Base-by-base conservation (phyloP, 345 rosid genomes). In the Eutrema yunnanense region DNA sequence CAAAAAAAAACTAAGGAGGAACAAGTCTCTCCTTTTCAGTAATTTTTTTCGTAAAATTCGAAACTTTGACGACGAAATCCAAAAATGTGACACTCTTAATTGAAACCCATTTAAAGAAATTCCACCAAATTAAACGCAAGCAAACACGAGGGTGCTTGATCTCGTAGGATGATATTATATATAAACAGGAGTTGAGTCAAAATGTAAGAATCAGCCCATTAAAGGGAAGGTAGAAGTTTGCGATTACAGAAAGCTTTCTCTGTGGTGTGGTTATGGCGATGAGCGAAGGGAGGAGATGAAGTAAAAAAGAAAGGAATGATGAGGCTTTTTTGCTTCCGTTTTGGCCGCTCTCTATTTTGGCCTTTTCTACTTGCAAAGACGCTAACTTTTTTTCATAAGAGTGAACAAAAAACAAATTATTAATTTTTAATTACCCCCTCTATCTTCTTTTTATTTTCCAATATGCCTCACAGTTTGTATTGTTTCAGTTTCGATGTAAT, bases 281-380 rank as follows among this genome's bases (percentile, higher is more conserved):
- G 61, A 63, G 40, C 34, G 69, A 75, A 75, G 79, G 32, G 57
- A 49, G 67, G 52, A 74, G 78, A 66, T 40, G 72, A 47, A 73
- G 40, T 9, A 34, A 53, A 56, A 6, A 37, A 9, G 50, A 65
- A 57, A 6, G 36, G 67, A 75, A 68, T 75, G 42, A 61, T 68
- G 64, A 62, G 69, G 41, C 36, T 75, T 54, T 46, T 76, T 48
- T 42, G 65, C 71, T 69, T 76, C 79, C 79, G 74, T 69, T 76
- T 76, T 76, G 71, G 58, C 59, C 71, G 79, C 79, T 63, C 66
- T 76, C 75, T 69, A 41, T 19, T 69, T 76, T 76, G 71, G 75
- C 75, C 54, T 76, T 69, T 76, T 76, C 70, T 56, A 37, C 60
- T 67, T 61, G 26, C 74, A 49, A 50, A 52, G 68, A 61, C 48